phyloP scores from a whole-genome alignment of 305 asterid species.

The Rubia peregrina region DNA sequence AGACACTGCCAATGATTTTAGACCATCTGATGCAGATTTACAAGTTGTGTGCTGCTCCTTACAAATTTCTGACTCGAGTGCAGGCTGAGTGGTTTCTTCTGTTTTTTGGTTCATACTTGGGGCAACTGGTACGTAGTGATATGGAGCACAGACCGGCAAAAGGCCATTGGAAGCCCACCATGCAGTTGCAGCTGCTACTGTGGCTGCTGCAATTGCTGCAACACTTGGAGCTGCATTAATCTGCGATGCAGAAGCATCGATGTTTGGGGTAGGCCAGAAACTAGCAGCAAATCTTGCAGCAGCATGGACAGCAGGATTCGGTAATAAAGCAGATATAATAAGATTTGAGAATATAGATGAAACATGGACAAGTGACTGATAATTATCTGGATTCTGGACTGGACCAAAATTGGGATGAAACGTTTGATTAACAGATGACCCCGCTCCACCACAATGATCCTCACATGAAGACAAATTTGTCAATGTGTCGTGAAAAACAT shows the following conservation, averaged over 20 bases:
- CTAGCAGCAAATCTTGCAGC: conserved; percentile 86
- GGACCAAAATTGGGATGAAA: conserved; percentile 57
- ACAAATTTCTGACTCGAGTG: conserved; percentile 39
- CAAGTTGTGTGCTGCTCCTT: conserved; percentile 45
- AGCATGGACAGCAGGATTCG: conserved; percentile 87
- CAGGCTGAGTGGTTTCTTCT: conserved; percentile 40
- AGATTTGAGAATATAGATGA: conserved; percentile 72
- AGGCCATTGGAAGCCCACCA: conserved; percentile 99
- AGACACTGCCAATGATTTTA: conserved; percentile 24
- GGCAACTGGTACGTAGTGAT: conserved; percentile 51
- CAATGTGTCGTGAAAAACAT: conserved; percentile 31
- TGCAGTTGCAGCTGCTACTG: conserved; percentile 94
- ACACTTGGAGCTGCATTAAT: conserved; percentile 53
- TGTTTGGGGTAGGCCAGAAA: conserved; percentile 54
- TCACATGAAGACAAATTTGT: conserved; percentile 49
- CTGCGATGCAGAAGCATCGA: conserved; percentile 42
- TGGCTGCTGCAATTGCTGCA: conserved; percentile 85
- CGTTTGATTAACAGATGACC: conserved; percentile 51
- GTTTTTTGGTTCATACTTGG: conserved; percentile 31
- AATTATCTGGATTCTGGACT: conserved; percentile 55
- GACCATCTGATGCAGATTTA: conserved; percentile 53
- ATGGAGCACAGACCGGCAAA: conserved; percentile 74
- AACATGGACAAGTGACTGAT: conserved; percentile 50
- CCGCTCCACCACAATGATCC: conserved; percentile 40
- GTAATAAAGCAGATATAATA: conserved; percentile 61